Base-by-base conservation (phyloP, 495 filamentous ascomycete species). In the Aspergillus heteromorphus region DNA sequence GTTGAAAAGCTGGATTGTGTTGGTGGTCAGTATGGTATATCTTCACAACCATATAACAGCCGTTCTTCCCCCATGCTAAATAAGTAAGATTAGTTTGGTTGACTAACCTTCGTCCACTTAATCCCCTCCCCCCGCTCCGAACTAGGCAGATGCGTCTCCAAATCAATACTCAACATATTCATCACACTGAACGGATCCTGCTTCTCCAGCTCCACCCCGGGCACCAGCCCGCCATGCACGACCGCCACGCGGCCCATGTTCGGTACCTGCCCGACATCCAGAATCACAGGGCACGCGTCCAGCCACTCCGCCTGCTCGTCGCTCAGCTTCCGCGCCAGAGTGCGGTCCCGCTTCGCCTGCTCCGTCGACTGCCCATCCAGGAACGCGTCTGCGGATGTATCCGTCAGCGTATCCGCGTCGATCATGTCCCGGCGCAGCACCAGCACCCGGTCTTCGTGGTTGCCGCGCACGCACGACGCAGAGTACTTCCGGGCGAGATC, bases 401-500 rank as follows among this genome's bases (percentile, higher is more conserved):
- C 43, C 20, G 21, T 47, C 21, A 47, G 13, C 3, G 56, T 51
- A 7, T 63, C 57, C 0, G 64, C 38, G 29, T 59, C 56, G 31
- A 66, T 53, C 54, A 76, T 64, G 40, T 80, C 69, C 23, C 72
- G 72, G 13, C 79, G 70, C 11, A 78, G 64, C 5, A 82, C 72
- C 17, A 95, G 73, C 11, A 96, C 77, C 9, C 83, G 78, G 62
- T 98, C 90, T 64, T 98, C 93, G 68, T 97, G 91, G 71, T 98
- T 97, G 13, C 93, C 93, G 21, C 93, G 83, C 1, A 97, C 90
- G 53, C 82, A 88, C 27, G 84, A 86, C 2, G 92, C 92, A 14
- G 77, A 78, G 21, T 88, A 67, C 13, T 76, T 64, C 53, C 86
- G 84, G 10, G 85, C 88, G 14, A 91, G 69, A 51, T 89, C 82